Conservation (phyloP, 305 asterid species). For the Fraxinus greggii region DNA sequence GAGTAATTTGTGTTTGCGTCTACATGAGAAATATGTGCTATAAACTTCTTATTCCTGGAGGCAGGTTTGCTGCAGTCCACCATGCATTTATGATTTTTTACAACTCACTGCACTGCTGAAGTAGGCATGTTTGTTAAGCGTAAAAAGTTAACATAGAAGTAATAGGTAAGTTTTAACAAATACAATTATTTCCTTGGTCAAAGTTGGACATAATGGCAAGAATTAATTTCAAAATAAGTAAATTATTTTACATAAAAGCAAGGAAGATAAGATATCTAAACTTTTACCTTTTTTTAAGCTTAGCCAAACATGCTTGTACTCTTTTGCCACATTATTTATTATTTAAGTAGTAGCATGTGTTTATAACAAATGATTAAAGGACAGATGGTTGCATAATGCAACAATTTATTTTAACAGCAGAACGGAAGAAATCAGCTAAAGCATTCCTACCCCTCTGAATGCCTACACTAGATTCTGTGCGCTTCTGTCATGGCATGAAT, state of each 20-base stretch:
- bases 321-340: not conserved
- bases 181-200: not conserved
- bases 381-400: not conserved
- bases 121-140: not conserved
- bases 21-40: not conserved
- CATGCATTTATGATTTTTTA: not conserved
- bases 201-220: not conserved
- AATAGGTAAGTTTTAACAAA: not conserved
- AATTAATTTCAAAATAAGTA: not conserved
- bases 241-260: not conserved
- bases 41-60: not conserved
- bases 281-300: not conserved
- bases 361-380: not conserved
- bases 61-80: not conserved
- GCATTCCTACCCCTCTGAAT: not conserved
- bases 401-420: not conserved
- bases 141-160: not conserved
- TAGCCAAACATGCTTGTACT: not conserved
- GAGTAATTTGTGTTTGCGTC: not conserved
- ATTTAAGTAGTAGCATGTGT: not conserved
- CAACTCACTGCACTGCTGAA: not conserved
- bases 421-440: not conserved
- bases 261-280: not conserved
- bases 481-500: not conserved
- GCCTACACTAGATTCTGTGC: not conserved